Evolutionary conservation across 345 rosid genomes (phyloP), one percentile per base, ranked within the genome.

Genomic region (Populus pruinosa): DNA sequence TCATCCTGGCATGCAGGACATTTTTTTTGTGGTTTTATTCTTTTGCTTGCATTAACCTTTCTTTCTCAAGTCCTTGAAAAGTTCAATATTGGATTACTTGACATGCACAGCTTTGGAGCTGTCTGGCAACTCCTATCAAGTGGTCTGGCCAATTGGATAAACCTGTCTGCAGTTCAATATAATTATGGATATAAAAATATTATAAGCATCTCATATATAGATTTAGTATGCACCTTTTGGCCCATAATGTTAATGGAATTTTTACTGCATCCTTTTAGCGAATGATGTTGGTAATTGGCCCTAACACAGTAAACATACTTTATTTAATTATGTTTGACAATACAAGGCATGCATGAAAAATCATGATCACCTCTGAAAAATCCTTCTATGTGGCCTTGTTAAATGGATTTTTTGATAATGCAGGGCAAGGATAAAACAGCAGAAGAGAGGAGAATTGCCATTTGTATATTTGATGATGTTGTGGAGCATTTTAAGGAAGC

Each of bases 361-460:
- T 20, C 61, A 55, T 8, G n/a, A 20, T 39, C 14, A 21, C 23
- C 16, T 68, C 63, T 2, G n/a, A 71, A 8, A 4, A 62, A 62
- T 25, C 17, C 53, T 21, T 41, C 7, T 35, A 18, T 63, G 27
- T 25, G 8, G 33, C 18, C 69, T 62, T 50, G 63, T 16, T 73
- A 56, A 73, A 65, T 6, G 11, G 25, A 80, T 53, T 9, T 78
- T 56, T 78, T 56, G 69, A 44, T 43, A 71, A 69, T 75, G 36
- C 76, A 96, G 99, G 99, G 98, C 73, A 96, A 90, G 80, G 99
- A 96, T 86, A 96, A 94, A 87, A 96, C 98, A 68, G 85, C 99
- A 27, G 99, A 93, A 81, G 99, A 96, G 89, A 91, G 99, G 83
- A 94, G 99, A 85, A 90, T 96, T 82, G 98, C 98, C n/a, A 96